Evolutionary conservation across 306 rosid species (phyloP).

Genomic region (Phaseolus lunatus): DNA sequence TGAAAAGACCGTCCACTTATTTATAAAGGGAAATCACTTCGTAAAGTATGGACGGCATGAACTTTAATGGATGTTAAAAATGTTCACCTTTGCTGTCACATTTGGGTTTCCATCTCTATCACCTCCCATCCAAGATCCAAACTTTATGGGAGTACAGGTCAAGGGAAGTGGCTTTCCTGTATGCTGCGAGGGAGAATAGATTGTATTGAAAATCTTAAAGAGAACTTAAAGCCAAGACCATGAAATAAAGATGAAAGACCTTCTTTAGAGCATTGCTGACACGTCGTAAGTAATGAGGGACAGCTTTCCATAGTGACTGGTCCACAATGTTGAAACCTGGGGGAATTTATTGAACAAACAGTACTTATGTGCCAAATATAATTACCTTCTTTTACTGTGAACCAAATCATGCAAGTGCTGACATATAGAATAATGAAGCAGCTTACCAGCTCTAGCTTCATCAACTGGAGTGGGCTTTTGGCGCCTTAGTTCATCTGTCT

Average conservation of each 20-base stretch:
- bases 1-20: conserved; percentile 23
- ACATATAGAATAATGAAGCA: conserved; percentile 38
- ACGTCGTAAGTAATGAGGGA: conserved; percentile 94
- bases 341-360: conserved; percentile 37
- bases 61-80: conserved; percentile 30
- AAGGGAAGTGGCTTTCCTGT: conserved; percentile 93
- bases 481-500: conserved; percentile 96
- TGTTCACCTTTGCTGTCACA: conserved; percentile 86
- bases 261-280: conserved; percentile 95
- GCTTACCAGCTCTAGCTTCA: conserved; percentile 94
- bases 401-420: conserved; percentile 35
- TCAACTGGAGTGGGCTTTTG: conserved; percentile 93
- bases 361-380: neutral
- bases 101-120: conserved; percentile 98
- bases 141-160: conserved; percentile 90
- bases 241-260: conserved; percentile 54
- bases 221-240: conserved; percentile 43
- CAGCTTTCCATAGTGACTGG: conserved; percentile 97
- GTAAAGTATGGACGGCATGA: conserved; percentile 6
- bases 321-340: conserved; percentile 94
- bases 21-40: conserved; percentile 32
- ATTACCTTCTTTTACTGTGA: conserved; percentile 13
- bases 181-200: conserved; percentile 59
- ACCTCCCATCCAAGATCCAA: conserved; percentile 99
- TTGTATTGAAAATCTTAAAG: conserved; percentile 29